Base-by-base conservation (phyloP, 2,329 filamentous ascomycete species). In the Chaetomium globosum region DNA sequence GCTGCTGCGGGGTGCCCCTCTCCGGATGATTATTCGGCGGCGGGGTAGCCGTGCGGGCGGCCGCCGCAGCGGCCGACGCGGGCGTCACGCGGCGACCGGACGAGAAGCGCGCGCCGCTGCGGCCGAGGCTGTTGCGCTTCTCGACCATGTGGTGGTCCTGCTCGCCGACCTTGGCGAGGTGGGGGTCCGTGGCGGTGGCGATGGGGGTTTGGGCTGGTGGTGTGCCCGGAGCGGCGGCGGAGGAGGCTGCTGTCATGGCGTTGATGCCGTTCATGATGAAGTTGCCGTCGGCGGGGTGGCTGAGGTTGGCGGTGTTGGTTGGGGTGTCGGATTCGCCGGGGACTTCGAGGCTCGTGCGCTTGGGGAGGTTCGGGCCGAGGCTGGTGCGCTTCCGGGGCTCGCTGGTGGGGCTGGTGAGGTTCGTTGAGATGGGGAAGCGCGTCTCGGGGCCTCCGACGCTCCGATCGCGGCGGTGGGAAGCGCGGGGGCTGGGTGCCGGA, bases 391-490 rank as follows among this genome's bases (percentile, higher is more conserved):
- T 82, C 76, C 83, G 81, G 59, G 81, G 55, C 49, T 82, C 85
- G 64, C 75, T 81, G 67, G 79, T 81, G 64, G 82, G 79, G 55
- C 81, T 87, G 67, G 85, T 88, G 72, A 79, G 85, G 69, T 85
- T 87, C 6, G 90, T 87, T 70, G 87, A 84, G 70, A 97, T 90
- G 0, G 92, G 95, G 81, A 97, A 97, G 49, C 93, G 86, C 9
- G 91, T 96, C 73, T 89, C 88, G 31, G 88, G 85, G 5, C 87
- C 86, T 67, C 87, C 85, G 51, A 86, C 88, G 75, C 91, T 96
- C 71, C 91, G 87, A 74, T 97, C 93, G 69, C 93, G 88, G 64
- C 92, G 85, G 75, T 96, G 91, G 21, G 61, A 28, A n/a, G 82
- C 81, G 12, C 78, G 77, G 53, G 85, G 80, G 68, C 85, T 82